Conservation (phyloP, 768 basidiomycete genomes). For the Boletus reticulatus region DNA sequence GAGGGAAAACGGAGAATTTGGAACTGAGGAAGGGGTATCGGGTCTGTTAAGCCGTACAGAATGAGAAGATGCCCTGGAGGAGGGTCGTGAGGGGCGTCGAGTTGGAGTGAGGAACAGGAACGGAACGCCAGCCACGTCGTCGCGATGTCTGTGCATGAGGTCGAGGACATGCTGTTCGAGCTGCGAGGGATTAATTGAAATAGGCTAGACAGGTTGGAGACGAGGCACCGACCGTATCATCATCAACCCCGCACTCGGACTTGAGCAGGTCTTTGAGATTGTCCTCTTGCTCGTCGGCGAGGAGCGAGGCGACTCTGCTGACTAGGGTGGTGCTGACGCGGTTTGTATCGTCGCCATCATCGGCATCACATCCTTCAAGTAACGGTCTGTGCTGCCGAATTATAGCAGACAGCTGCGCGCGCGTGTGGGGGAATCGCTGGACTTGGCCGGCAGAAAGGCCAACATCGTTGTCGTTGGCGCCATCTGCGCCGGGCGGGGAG, state of each 20-base stretch:
- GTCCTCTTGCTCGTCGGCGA: conserved; percentile 85
- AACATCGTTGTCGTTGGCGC: conserved; percentile 17
- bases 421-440: conserved; percentile 73
- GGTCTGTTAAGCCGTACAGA: conserved; percentile 67
- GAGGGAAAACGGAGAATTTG: conserved; percentile 71
- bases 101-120: conserved; percentile 82
- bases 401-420: conserved; percentile 74
- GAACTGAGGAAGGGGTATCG: conserved; percentile 74
- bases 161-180: conserved; percentile 89
- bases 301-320: conserved; percentile 65
- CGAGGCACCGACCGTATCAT: conserved; percentile 54
- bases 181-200: conserved; percentile 37
- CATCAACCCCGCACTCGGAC: conserved; percentile 64
- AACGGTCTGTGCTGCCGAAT: conserved; percentile 67
- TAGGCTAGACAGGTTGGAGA: conserved; percentile 8
- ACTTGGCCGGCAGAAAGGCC: conserved; percentile 15
- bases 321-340: conserved; percentile 62
- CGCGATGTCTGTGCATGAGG: conserved; percentile 93
- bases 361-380: conserved; percentile 53
- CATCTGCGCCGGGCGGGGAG: conserved; percentile 6
- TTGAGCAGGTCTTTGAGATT: conserved; percentile 76
- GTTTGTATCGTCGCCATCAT: conserved; percentile 53
- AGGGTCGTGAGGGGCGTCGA: conserved; percentile 76
- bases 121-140: conserved; percentile 79
- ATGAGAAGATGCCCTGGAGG: conserved; percentile 74